A percentile compares a stretch with the other conserved stretches of the same genome.
Conservation (phyloP, 1,284 basidiomycete species). For the Cronartium ribicola region DNA sequence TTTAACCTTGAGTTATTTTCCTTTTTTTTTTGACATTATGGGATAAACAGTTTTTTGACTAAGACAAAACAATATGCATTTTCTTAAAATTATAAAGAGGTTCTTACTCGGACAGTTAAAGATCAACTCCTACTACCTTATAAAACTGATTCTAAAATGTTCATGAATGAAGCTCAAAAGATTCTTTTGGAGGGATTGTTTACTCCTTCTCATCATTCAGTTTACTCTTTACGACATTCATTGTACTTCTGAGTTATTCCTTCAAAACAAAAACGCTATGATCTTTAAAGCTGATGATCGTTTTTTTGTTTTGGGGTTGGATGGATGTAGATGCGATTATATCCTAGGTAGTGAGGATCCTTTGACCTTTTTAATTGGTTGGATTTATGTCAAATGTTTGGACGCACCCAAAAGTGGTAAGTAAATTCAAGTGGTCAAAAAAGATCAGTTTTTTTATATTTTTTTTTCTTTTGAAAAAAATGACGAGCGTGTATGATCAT, state of each 20-base stretch:
- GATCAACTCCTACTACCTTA: neutral
- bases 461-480: neutral
- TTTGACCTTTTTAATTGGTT: constrained; percentile 14
- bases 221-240: neutral
- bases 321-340: constrained; percentile 8
- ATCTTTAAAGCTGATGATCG: neutral
- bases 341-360: constrained; percentile 13
- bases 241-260: neutral
- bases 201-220: constrained; percentile 8
- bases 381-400: constrained; percentile 30
- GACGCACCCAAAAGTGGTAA: constrained; percentile 34
- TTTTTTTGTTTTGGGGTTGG: neutral
- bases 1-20: too few relatives aligned
- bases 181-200: constrained; percentile 18
- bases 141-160: neutral
- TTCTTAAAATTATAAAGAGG: too few relatives aligned
- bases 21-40: neutral
- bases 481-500: neutral
- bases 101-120: too few relatives aligned
- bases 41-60: neutral
- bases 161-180: constrained; percentile 18
- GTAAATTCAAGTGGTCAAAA: neutral
- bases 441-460: neutral
- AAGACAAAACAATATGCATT: too few relatives aligned
- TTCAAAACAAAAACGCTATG: neutral